Conservation (phyloP, 331 rosid species). For the Ulmus americana region DNA sequence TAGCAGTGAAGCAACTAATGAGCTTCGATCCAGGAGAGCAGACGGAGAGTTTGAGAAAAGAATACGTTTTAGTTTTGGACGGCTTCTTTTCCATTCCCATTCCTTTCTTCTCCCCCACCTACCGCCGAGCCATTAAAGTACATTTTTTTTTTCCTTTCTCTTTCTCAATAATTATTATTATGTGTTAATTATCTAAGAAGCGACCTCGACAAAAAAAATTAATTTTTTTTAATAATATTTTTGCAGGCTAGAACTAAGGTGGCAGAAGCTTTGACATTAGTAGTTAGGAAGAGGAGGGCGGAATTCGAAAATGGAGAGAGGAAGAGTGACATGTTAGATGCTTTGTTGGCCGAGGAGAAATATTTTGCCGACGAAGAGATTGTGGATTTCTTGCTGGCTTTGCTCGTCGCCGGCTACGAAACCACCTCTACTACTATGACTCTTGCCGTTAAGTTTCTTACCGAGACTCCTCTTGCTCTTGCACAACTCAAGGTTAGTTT, state of each 20-base stretch:
- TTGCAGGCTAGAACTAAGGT: conserved; percentile 77
- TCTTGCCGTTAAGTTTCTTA: conserved; percentile 90
- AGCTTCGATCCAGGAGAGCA: conserved; percentile 91
- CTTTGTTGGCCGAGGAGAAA: conserved; percentile 69
- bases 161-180: neutral
- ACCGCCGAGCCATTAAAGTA: conserved; percentile 78
- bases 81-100: conserved; percentile 83
- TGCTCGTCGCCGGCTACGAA: conserved; percentile 89
- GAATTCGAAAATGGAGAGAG: conserved; percentile 33
- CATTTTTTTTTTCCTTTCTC: neutral
- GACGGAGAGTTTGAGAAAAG: conserved; percentile 73
- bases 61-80: conserved; percentile 79
- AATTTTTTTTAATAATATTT: too few relatives aligned
- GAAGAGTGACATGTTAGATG: conserved; percentile 67
- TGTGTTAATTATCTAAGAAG: neutral
- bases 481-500: conserved; percentile 73
- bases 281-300: conserved; percentile 66
- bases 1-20: conserved; percentile 92
- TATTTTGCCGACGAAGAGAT: conserved; percentile 72
- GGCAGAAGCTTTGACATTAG: conserved; percentile 64
- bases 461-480: conserved; percentile 79
- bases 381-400: conserved; percentile 78
- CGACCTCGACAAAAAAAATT: neutral
- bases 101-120: conserved; percentile 73
- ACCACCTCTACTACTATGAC: conserved; percentile 95